Base-by-base conservation (phyloP, 2,329 filamentous ascomycete species). In the Hysterium pulicare region DNA sequence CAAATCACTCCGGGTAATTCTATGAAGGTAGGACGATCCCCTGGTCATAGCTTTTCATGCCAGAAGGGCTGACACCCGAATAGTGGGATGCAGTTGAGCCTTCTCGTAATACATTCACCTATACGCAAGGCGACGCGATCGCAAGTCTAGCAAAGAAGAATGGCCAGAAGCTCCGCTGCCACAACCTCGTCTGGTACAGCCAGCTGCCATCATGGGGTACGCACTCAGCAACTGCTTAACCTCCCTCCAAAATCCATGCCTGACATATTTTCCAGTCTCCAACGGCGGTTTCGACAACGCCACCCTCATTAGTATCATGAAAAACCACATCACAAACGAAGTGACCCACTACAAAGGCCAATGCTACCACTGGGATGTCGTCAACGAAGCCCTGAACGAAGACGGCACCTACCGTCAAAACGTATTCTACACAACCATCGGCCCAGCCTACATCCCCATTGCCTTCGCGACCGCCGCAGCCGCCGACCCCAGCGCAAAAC, bases 141-240 rank as follows among this genome's bases (percentile, higher is more conserved):
- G 57, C 58, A 17, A 52, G 61, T 9, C 63, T 64, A 24, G 67
- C 67, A 13, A 47, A 41, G 50, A 57, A 59, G 38, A 62, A 70
- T 48, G 55, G 61, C 21, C 57, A 65, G 35, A 45, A 57, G 10
- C 49, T 58, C 23, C 50, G 67, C 34, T 71, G 69, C 58, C 69
- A 71, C 47, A 69, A 51, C 7, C 53, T 70, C 4, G 66, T 71
- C 3, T 72, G 69, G 69, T 59, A 71, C 51, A 62, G 53, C 30
- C 67, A 70, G 37, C 54, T 71, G 11, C 68, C 69, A 1, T 44
- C 40, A 11, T 72, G 69, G 68, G 72, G 77, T 44, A 66, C 59
- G 33, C 57, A 61, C 24, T 85, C 78, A 76, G 81, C 75, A 10
- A 19, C 21, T n/a, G n/a, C 28, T 16, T 4, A 19, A n/a, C n/a